A percentile compares a stretch with the other conserved stretches of the same genome.
These are phyloP conservation scores for Marchantia polymorpha DNA, from an alignment of 225 moss, liverwort and hornwort species.

Conservation along the genomic window DNA sequence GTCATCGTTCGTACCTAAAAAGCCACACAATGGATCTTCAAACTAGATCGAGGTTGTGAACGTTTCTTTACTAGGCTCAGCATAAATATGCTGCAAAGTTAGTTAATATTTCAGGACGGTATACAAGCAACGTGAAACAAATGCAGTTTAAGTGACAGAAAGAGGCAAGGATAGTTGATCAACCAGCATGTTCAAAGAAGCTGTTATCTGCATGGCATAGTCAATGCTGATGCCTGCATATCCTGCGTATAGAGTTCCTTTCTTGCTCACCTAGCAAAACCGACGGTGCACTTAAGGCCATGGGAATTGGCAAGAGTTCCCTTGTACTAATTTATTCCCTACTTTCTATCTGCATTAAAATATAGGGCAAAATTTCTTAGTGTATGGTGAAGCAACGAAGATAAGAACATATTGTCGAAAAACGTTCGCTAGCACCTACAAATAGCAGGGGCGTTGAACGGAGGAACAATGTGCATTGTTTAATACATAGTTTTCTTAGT, in stretches of 20 bases:
- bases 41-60: not conserved
- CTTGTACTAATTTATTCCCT: no score
- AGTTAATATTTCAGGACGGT: not conserved
- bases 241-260: slow-evolving; percentile 38
- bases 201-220: slow-evolving; percentile 53
- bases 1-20: slow-evolving; percentile 50
- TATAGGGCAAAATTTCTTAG: no score
- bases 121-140: not conserved
- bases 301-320: no score
- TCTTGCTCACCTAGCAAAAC: slow-evolving; percentile 37
- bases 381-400: no score
- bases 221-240: slow-evolving; percentile 55
- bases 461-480: no score
- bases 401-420: no score
- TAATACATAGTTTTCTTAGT: not conserved
- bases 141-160: not conserved
- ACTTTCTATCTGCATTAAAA: no score
- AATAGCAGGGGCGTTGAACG: no score
- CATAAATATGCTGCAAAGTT: not conserved
- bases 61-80: no score
- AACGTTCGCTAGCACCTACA: no score
- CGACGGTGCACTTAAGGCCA: not conserved
- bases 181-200: slow-evolving; percentile 52
- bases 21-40: not conserved
- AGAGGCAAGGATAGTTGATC: slow-evolving; percentile 3